Base-by-base conservation (phyloP, 1,139 yeast species). In the Magnusiomyces paraingens region DNA sequence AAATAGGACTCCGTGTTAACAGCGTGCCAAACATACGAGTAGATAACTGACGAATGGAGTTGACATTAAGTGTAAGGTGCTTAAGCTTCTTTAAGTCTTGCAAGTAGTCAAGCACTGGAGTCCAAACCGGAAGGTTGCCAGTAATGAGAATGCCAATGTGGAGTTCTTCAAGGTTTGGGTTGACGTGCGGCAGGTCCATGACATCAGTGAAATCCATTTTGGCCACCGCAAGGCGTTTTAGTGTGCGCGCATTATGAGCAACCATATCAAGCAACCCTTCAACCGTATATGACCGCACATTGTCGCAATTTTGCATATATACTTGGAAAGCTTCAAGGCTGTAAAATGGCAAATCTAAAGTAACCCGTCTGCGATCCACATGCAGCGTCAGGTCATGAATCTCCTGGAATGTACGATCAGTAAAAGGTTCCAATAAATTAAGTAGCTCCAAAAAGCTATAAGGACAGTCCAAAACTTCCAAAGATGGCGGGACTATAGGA, bases 141-240 rank as follows among this genome's bases (percentile, higher is more conserved):
- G 15, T 38, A 10, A 38, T 38, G 11, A 46, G 29, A 18, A 10
- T 8, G 2, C 49, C 49, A 18, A 46, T 26, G 36, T 46, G 49
- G 29, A 46, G 49, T 29, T 46, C 32, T 26, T 46, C 42, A 11
- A 46, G 18, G 10, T 46, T 18, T 8, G 49, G 41, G 32, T 26
- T 4, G 32, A 26, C 32, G 4, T 8, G 32, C 4, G 8, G 32
- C 32, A 26, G 32, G 32, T 26, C 32, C 32, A 26, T 26, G 32
- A 26, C 32, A 5, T 26, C 32, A 32, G 11, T 26, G 12, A 38
- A 38, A 10, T 38, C 41, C 41, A 38, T 38, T 17, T 26, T 44
- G 12, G 21, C 26, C 6, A 44, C 15, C 2, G 42, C n/a, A 11
- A 46, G 49, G 2, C 20, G 12, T 32, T 18, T 14, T 15, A 46